phyloP scores from a whole-genome alignment of 225 moss, liverwort and hornwort genomes.

The Climacium dendroides region DNA sequence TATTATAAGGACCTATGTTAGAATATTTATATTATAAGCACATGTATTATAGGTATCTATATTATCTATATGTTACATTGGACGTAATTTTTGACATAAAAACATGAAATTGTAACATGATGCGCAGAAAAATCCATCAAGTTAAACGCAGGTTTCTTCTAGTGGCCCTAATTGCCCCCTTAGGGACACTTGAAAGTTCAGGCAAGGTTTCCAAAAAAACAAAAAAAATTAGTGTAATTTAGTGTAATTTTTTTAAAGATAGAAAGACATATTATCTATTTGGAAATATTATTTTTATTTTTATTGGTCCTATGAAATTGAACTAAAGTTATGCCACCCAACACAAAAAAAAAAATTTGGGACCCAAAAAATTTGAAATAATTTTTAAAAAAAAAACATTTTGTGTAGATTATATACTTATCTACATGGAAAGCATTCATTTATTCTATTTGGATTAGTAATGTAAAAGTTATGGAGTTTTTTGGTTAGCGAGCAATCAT shows the following conservation, averaged over 20 bases:
- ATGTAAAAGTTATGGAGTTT: not conserved
- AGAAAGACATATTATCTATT: not conserved
- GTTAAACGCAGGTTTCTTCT: too few relatives aligned
- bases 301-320: rapidly evolving
- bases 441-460: not conserved
- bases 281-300: not conserved
- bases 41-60: too few relatives aligned
- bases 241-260: not conserved
- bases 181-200: rapidly evolving
- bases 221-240: too few relatives aligned
- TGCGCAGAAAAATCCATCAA: too few relatives aligned
- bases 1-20: too few relatives aligned
- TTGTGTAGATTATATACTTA: not conserved
- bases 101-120: too few relatives aligned
- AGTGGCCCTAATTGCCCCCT: too few relatives aligned
- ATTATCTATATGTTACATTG: too few relatives aligned
- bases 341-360: rapidly evolving
- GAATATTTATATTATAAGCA: too few relatives aligned
- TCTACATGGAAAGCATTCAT: not conserved
- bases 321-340: not conserved
- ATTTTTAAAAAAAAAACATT: not conserved
- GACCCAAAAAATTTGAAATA: too few relatives aligned
- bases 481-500: too few relatives aligned
- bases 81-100: too few relatives aligned
- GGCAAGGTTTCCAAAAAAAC: rapidly evolving